Evolutionary conservation across 2,329 filamentous ascomycete species (phyloP), one percentile per base, ranked within the genome.

Genomic region (Penicillium sp.): DNA sequence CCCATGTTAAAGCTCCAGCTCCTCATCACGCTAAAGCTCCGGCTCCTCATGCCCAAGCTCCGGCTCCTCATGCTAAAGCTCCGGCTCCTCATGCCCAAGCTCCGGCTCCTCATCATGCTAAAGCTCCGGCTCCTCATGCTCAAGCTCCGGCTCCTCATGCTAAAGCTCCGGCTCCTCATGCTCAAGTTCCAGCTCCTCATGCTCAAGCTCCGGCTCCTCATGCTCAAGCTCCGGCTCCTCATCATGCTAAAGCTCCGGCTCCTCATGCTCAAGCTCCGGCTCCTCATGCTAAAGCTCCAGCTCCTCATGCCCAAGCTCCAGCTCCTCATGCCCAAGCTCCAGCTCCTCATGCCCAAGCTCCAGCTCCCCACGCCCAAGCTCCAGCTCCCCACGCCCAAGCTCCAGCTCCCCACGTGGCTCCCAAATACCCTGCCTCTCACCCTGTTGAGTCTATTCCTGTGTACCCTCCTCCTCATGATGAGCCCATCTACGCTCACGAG

Each of bases 401-500:
- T n/a, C 50, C 53, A 21, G 50, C 33, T 25, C 46, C 60, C 1
- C 19, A 51, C n/a, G 26, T 9, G 1, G 37, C 33, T n/a, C 50
- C 39, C 2, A 10, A 43, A 31, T 19, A 33, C 6, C 39, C 45
- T 31, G 45, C 47, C 11, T n/a, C 51, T 8, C 26, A 58, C 43
- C 53, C 31, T 29, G 37, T 46, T 3, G 44, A 53, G 29, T n/a
- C 44, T 10, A 26, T 47, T 50, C 53, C 57, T 21, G 44, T 35
- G 8, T 58, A 56, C 21, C 44, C 54, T 25, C 42, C 33, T 11
- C 29, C 37, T 9, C 25, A 58, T 9, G 51, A 60, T 25, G 44
- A 62, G 35, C 57, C 61, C 8, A 39, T 59, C 29, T 54, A 59
- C 19, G 31, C 55, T 5, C 46, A 58, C 2, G 19, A 54, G 55